A percentile compares a stretch with the other conserved stretches of the same genome.
These are phyloP conservation scores for Fagus crenata DNA, from an alignment of 306 rosid species.

Conservation along the genomic window DNA sequence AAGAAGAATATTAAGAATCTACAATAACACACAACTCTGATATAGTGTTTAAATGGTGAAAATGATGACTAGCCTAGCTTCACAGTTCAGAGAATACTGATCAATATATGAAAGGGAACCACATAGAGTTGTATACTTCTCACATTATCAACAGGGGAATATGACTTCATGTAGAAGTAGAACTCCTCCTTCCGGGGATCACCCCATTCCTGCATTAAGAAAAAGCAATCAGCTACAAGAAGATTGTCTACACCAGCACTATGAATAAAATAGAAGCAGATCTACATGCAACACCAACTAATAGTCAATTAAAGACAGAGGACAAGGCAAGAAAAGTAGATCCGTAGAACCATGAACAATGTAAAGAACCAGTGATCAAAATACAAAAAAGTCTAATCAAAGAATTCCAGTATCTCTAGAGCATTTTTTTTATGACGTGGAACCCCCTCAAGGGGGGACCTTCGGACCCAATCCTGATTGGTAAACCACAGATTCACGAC, in stretches of 20 bases:
- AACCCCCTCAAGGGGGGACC: no score
- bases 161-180: conserved; percentile 94
- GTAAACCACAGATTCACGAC: no score
- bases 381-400: neutral
- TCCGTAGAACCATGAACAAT: neutral
- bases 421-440: neutral
- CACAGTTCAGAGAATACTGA: neutral
- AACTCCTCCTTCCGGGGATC: conserved; percentile 91
- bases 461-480: no score
- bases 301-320: neutral
- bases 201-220: conserved; percentile 90
- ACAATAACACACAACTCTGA: conserved; percentile 15
- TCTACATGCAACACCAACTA: no score
- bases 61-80: conserved; percentile 8
- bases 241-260: neutral
- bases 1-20: conserved; percentile 1
- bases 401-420: neutral
- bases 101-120: conserved; percentile 1
- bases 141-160: conserved; percentile 95
- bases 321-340: neutral
- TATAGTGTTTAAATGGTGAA: conserved; percentile 18
- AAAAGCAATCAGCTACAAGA: conserved; percentile 13
- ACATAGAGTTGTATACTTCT: conserved; percentile 35
- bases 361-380: neutral
- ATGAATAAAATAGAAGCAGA: no score